Evolutionary conservation across 2,329 filamentous ascomycete genomes (phyloP).

Genomic region (Teratosphaeria epicoccoides): DNA sequence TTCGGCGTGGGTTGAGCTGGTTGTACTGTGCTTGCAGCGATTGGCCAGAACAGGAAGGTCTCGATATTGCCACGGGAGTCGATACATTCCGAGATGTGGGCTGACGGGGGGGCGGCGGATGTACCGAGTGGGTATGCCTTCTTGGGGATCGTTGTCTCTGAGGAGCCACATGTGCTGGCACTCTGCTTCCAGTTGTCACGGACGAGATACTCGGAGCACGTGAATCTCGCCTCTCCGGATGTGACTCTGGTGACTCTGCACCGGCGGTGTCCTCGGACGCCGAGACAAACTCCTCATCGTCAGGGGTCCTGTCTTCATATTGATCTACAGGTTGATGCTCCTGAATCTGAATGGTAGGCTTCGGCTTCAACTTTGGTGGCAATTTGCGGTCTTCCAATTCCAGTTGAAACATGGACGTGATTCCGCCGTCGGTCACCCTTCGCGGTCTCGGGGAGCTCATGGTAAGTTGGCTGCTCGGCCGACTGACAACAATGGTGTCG

Average conservation of each 20-base stretch:
- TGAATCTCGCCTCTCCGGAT: not conserved
- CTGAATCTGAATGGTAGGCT: not conserved
- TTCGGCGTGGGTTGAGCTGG: conserved; percentile 25
- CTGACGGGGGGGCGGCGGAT: not conserved
- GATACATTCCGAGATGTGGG: conserved; percentile 7
- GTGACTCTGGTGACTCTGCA: not conserved
- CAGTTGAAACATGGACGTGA: conserved; percentile 23
- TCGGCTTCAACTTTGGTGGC: conserved; percentile 1
- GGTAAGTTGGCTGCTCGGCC: conserved; percentile 22
- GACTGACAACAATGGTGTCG: conserved; percentile 11
- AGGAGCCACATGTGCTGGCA: not conserved
- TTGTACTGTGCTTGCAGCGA: conserved; percentile 25
- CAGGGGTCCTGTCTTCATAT: conserved; percentile 1
- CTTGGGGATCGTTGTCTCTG: not conserved
- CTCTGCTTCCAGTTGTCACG: not conserved
- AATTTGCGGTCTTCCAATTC: conserved; percentile 13
- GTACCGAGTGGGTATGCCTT: not conserved
- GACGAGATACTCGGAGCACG: not conserved
- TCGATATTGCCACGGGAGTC: conserved; percentile 11
- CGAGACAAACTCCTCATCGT: conserved; percentile 12
- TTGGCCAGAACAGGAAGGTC: conserved; percentile 13
- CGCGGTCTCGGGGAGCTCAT: conserved; percentile 34
- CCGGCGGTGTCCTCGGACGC: conserved; percentile 12
- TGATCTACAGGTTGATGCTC: conserved; percentile 3
- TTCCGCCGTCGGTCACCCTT: conserved; percentile 13